A percentile compares a stretch with the other conserved stretches of the same genome.
Conservation (phyloP, 164 flowering plant species). For the Santalum album region DNA sequence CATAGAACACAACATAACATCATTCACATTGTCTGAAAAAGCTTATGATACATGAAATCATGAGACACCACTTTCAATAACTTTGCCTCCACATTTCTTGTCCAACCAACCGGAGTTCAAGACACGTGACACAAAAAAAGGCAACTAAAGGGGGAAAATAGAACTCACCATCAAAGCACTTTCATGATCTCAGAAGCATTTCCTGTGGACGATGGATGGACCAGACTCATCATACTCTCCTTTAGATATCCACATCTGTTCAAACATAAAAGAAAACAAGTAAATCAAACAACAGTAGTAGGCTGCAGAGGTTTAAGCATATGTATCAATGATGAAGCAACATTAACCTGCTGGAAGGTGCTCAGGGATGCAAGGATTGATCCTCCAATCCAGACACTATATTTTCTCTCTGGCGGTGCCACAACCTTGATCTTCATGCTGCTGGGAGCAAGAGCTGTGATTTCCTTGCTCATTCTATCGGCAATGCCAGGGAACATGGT, state of each 20-base stretch:
- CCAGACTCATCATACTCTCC: slow-evolving; percentile 16
- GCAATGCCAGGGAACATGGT: slow-evolving; percentile 21
- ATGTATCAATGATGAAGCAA: not conserved
- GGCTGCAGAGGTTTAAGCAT: not conserved
- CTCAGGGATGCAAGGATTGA: slow-evolving; percentile 13
- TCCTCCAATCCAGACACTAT: slow-evolving; percentile 18
- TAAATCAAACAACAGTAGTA: not conserved
- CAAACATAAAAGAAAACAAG: not conserved
- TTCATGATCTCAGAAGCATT: slow-evolving; percentile 9
- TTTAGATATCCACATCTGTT: slow-evolving; percentile 17
- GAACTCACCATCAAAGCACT: not conserved
- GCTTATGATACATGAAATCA: not conserved
- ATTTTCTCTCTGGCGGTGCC: slow-evolving; percentile 15
- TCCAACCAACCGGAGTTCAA: not conserved
- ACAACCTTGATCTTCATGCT: slow-evolving; percentile 20
- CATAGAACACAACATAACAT: not conserved
- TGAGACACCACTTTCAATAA: not conserved
- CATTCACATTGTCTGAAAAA: not conserved
- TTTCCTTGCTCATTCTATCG: slow-evolving; percentile 16
- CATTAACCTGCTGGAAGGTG: slow-evolving; percentile 15
- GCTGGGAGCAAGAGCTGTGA: slow-evolving; percentile 16
- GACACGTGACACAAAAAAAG: not conserved
- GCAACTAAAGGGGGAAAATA: not conserved
- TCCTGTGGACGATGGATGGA: slow-evolving; percentile 17
- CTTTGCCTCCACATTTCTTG: not conserved